Evolutionary conservation across 805 yeast species (phyloP).

Genomic region (Candida palmyrensis): DNA sequence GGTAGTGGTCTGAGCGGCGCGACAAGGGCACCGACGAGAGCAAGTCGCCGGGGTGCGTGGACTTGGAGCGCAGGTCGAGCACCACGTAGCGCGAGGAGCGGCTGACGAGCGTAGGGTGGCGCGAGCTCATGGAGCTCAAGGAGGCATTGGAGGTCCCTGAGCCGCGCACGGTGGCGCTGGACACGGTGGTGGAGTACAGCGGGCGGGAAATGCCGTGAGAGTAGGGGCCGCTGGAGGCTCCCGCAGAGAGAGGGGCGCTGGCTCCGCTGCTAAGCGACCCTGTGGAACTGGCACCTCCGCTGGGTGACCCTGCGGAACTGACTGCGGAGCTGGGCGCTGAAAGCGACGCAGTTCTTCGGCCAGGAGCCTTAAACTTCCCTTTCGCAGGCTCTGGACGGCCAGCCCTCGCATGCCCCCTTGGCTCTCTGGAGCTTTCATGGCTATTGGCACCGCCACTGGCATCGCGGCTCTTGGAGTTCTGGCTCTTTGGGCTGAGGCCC

Average conservation of each 20-base stretch:
- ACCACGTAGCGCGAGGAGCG: slow-evolving; percentile 35
- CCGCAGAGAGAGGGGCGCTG: neutral
- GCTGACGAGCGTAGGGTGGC: neutral
- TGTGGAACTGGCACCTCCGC: neutral
- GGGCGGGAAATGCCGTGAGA: too few species aligned
- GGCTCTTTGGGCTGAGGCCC: too few species aligned
- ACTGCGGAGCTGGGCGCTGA: too few species aligned
- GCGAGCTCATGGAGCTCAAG: neutral
- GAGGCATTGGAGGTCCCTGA: too few species aligned
- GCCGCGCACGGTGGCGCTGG: neutral
- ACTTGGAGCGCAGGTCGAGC: slow-evolving; percentile 46
- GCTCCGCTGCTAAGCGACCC: neutral
- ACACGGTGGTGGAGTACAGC: neutral
- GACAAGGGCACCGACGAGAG: slow-evolving; percentile 75
- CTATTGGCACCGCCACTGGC: too few species aligned
- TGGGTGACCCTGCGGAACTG: neutral
- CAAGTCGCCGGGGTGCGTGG: slow-evolving; percentile 79
- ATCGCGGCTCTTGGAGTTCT: too few species aligned
- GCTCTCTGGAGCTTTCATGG: neutral
- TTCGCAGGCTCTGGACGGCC: too few species aligned
- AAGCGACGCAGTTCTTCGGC: too few species aligned
- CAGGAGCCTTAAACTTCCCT: too few species aligned
- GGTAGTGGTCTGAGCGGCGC: slow-evolving; percentile 29
- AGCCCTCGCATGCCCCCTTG: too few species aligned
- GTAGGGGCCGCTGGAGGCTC: too few species aligned